Percentiles rank a stretch among this genome's conserved stretches.
These are phyloP conservation scores for Magnolia kwangsiensis DNA, from an alignment of 164 flowering plant genomes.

Conservation along the genomic window DNA sequence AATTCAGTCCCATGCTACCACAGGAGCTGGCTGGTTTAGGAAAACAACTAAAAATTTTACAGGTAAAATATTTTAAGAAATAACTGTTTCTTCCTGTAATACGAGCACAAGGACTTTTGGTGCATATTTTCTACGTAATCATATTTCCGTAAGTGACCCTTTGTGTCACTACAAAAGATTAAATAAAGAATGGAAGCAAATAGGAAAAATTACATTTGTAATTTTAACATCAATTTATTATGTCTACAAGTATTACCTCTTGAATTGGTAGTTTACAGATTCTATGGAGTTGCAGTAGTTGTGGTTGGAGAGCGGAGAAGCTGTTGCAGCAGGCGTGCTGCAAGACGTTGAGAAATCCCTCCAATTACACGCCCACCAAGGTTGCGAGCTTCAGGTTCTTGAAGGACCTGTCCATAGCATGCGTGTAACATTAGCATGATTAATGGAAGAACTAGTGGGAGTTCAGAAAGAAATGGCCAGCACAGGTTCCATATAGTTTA, in stretches of 20 bases:
- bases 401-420: constrained; percentile 62
- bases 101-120: not conserved
- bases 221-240: not conserved
- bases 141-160: not conserved
- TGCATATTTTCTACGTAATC: too few relatives aligned
- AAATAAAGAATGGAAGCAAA: not conserved
- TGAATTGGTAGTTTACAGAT: not conserved
- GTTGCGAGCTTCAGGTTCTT: constrained; percentile 71
- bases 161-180: not conserved
- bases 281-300: constrained; percentile 9
- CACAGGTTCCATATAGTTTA: too few relatives aligned
- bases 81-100: not conserved
- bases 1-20: not conserved
- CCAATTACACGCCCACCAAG: constrained; percentile 76
- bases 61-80: not conserved
- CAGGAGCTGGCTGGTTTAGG: not conserved
- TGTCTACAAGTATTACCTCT: not conserved
- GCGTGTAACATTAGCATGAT: constrained; percentile 2
- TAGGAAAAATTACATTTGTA: too few relatives aligned
- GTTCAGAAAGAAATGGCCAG: not conserved
- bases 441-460: not conserved
- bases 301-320: constrained; percentile 61
- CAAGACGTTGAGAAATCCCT: constrained; percentile 80
- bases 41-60: too few relatives aligned
- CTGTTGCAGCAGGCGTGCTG: constrained; percentile 88